Percentiles rank a stretch among this genome's conserved stretches.
Conservation (phyloP, 768 basidiomycete species). For the Mycena pura region DNA sequence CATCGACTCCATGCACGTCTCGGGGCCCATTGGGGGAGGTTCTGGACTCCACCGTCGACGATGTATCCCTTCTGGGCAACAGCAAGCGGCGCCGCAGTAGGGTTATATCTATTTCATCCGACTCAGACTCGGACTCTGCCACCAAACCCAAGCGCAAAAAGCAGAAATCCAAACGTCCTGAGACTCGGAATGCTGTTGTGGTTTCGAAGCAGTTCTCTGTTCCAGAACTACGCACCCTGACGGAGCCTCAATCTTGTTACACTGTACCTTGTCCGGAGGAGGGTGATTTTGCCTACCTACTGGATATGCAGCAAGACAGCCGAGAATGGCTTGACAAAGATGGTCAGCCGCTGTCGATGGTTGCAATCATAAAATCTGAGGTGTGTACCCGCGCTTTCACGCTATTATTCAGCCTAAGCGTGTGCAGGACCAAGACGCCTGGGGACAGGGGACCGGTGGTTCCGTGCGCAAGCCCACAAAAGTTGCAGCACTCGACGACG, state of each 20-base stretch:
- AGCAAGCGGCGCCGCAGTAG: neutral
- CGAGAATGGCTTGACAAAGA: neutral
- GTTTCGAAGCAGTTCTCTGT: neutral
- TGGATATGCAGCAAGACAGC: neutral
- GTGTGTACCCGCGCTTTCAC: neutral
- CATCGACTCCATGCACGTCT: neutral
- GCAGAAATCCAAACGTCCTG: neutral
- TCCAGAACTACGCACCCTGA: neutral
- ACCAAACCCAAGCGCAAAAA: neutral
- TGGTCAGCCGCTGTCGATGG: neutral
- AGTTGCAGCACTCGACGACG: neutral
- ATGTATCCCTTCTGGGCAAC: neutral
- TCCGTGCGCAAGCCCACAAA: neutral
- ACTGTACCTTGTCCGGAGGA: conserved; percentile 4
- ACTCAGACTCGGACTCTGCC: neutral
- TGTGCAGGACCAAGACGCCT: conserved; percentile 4
- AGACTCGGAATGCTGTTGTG: neutral
- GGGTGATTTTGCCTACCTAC: neutral
- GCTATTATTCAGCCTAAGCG: neutral
- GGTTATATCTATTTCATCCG: neutral
- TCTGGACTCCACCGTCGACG: too few relatives aligned
- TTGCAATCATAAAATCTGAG: conserved; percentile 10
- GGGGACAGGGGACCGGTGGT: neutral
- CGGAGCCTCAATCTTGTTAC: neutral
- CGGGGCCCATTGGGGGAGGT: too few relatives aligned